Conservation (phyloP, 257 asterid species). For the Nicotiana paniculata region DNA sequence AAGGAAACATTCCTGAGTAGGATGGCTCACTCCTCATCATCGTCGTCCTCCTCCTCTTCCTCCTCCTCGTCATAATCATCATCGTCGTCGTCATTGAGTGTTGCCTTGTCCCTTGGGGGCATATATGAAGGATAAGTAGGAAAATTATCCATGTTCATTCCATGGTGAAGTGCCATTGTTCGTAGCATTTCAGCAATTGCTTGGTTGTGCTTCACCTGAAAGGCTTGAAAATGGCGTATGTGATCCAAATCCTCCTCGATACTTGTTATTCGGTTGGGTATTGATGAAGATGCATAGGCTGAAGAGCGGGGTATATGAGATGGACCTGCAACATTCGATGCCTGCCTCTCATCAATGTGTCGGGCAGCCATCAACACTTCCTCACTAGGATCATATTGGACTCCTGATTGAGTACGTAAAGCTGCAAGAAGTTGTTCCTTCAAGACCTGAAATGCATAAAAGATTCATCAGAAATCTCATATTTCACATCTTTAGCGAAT, state of each 20-base stretch:
- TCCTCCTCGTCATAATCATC: neutral
- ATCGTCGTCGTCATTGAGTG: neutral
- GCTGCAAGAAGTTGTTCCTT: conserved; percentile 1
- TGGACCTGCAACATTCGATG: neutral
- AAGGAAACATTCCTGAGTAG: neutral
- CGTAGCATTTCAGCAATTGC: neutral
- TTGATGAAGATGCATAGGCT: neutral
- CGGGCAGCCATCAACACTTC: conserved; percentile 3
- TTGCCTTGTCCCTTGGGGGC: neutral
- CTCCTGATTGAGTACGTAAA: conserved; percentile 2
- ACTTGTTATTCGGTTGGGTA: neutral
- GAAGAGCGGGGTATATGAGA: neutral
- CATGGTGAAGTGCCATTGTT: neutral
- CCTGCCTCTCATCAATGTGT: conserved; percentile 3
- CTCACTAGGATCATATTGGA: neutral
- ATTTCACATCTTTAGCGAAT: neutral
- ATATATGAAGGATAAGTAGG: neutral
- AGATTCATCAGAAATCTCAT: neutral
- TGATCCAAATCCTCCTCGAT: neutral
- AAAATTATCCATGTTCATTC: neutral
- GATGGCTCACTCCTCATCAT: neutral
- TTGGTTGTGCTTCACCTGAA: conserved; percentile 5
- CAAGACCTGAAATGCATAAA: neutral
- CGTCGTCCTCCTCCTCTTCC: neutral
- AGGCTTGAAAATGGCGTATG: conserved; percentile 3